Evolutionary conservation across 192 early-diverging fungal species (phyloP).

Genomic region (Podila epicladia): DNA sequence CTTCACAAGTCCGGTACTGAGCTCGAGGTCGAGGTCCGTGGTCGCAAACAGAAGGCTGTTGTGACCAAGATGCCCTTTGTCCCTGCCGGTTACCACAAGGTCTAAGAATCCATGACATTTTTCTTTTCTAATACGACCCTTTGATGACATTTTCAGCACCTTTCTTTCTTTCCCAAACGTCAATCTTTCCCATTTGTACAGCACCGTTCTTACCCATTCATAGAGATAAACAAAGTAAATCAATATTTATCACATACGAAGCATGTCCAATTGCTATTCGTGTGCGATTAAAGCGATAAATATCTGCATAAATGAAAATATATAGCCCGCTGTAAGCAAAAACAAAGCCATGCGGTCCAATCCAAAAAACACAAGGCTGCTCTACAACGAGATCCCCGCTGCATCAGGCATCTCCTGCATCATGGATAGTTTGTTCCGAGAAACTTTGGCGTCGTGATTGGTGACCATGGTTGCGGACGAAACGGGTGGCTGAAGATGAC

Average conservation of each 20-base stretch:
- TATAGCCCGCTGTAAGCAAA: too few relatives aligned
- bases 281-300: too few relatives aligned
- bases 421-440: neutral
- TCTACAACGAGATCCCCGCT: too few relatives aligned
- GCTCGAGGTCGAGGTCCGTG: constrained; percentile 91
- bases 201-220: neutral
- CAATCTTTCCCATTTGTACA: neutral
- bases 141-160: neutral
- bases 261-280: too few relatives aligned
- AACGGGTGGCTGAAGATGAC: too few relatives aligned
- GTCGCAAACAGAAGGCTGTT: constrained; percentile 80
- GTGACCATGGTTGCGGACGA: too few relatives aligned
- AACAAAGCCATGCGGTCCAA: neutral
- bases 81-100: constrained; percentile 79
- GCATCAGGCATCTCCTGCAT: neutral
- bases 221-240: too few relatives aligned
- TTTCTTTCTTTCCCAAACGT: neutral
- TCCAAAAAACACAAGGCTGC: too few relatives aligned
- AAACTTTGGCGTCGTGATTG: neutral
- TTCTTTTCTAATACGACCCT: neutral
- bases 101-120: constrained; percentile 11
- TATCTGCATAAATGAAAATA: too few relatives aligned
- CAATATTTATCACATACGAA: too few relatives aligned
- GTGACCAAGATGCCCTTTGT: constrained; percentile 98
- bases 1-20: constrained; percentile 93